Evolutionary conservation across 1,284 basidiomycete species (phyloP).

Genomic region (Ustilago trichophora): DNA sequence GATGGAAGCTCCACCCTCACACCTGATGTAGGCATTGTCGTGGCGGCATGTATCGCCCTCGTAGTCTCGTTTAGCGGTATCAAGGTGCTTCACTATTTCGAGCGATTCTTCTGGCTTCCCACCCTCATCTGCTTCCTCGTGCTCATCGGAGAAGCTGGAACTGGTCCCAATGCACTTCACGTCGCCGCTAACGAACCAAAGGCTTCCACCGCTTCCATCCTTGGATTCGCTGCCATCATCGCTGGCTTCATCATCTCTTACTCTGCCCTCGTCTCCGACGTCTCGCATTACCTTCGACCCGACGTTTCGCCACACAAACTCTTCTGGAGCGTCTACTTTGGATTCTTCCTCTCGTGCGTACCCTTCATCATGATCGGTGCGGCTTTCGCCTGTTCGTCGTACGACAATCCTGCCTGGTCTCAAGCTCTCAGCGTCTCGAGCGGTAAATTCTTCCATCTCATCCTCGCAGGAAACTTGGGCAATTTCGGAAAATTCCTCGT

Average conservation of each 20-base stretch:
- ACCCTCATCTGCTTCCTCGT: slow-evolving; percentile 76
- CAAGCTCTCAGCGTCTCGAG: slow-evolving; percentile 46
- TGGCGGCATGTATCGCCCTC: slow-evolving; percentile 80
- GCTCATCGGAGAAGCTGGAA: slow-evolving; percentile 71
- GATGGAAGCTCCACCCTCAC: slow-evolving; percentile 52
- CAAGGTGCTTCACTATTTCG: slow-evolving; percentile 75
- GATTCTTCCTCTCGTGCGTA: slow-evolving; percentile 72
- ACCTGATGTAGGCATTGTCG: slow-evolving; percentile 80
- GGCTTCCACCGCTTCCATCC: slow-evolving; percentile 68
- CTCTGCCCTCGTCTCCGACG: slow-evolving; percentile 67
- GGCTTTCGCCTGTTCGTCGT: slow-evolving; percentile 70
- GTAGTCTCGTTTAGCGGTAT: slow-evolving; percentile 82
- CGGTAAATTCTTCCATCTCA: slow-evolving; percentile 80
- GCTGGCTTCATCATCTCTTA: slow-evolving; percentile 72
- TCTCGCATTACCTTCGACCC: slow-evolving; percentile 68
- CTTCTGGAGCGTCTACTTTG: slow-evolving; percentile 72
- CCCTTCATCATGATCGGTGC: slow-evolving; percentile 74
- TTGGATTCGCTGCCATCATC: slow-evolving; percentile 72
- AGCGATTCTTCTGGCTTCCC: slow-evolving; percentile 79
- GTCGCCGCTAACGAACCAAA: slow-evolving; percentile 70
- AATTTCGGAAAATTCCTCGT: slow-evolving; percentile 86
- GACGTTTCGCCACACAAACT: slow-evolving; percentile 70
- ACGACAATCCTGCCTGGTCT: slow-evolving; percentile 71
- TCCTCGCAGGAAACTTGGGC: slow-evolving; percentile 74
- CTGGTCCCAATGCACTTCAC: slow-evolving; percentile 71